Evolutionary conservation across 805 yeast genomes (phyloP).

Genomic region (Debaryomyces castellii): DNA sequence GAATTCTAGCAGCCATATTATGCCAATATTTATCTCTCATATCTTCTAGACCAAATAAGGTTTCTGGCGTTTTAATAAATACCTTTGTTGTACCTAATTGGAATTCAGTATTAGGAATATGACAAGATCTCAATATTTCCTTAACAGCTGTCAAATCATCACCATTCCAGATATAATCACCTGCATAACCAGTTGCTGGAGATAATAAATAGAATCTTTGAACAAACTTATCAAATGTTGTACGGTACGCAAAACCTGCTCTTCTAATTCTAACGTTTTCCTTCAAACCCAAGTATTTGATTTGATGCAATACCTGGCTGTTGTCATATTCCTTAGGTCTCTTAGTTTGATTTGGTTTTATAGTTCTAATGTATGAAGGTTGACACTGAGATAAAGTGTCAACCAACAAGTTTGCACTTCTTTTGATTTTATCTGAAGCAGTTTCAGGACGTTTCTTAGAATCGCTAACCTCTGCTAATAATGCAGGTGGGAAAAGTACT

Average conservation of each 20-base stretch:
- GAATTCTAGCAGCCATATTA: conserved; percentile 96
- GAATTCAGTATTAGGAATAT: conserved; percentile 76
- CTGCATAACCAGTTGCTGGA: conserved; percentile 89
- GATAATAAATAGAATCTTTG: conserved; percentile 90
- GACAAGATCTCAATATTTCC: conserved; percentile 51
- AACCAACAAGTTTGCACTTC: conserved; percentile 86
- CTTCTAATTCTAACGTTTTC: conserved; percentile 97
- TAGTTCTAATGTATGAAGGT: conserved; percentile 96
- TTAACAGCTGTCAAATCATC: conserved; percentile 53
- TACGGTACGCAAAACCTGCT: conserved; percentile 98
- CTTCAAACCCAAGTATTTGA: conserved; percentile 91
- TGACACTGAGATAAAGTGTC: conserved; percentile 86
- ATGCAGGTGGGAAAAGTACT: conserved; percentile 38
- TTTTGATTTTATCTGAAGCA: conserved; percentile 91
- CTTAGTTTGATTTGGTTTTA: conserved; percentile 93
- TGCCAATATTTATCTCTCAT: conserved; percentile 98
- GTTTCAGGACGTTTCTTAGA: conserved; percentile 87
- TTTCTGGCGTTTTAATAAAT: conserved; percentile 95
- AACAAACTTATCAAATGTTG: conserved; percentile 92
- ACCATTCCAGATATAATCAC: conserved; percentile 61
- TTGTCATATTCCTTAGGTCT: conserved; percentile 88
- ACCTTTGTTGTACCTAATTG: conserved; percentile 92
- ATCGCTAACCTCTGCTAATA: conserved; percentile 41
- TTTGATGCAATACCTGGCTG: conserved; percentile 89
- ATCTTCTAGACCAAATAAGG: conserved; percentile 90